phyloP scores from a whole-genome alignment of 2,329 filamentous ascomycete species.

The Aschersonia sp. region DNA sequence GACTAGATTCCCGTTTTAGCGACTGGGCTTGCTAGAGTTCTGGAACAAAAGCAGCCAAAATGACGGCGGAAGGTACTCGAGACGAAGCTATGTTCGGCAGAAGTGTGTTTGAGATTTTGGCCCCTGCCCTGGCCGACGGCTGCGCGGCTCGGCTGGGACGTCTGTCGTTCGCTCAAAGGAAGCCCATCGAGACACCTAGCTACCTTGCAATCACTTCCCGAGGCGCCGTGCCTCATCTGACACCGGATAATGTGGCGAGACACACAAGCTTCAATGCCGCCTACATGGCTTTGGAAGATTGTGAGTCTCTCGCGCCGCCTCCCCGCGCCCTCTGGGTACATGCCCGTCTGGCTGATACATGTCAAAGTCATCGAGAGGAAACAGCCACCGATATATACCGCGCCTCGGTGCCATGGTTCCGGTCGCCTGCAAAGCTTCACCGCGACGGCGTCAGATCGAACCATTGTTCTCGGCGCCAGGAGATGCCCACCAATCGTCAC shows the following conservation, averaged over 20 bases:
- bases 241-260: constrained; percentile 64
- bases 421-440: constrained; percentile 64
- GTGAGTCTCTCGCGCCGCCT: constrained; percentile 35
- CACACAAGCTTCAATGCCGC: constrained; percentile 52
- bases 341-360: not conserved
- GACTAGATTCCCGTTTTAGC: no score
- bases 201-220: constrained; percentile 71
- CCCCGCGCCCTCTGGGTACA: not conserved
- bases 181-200: constrained; percentile 65
- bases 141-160: constrained; percentile 50
- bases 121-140: constrained; percentile 21
- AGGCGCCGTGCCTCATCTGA: constrained; percentile 74
- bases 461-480: constrained; percentile 63
- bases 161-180: constrained; percentile 46
- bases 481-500: constrained; percentile 61
- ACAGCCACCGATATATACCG: constrained; percentile 33
- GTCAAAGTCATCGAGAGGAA: constrained; percentile 38
- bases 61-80: constrained; percentile 11
- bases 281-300: constrained; percentile 84
- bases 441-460: constrained; percentile 47
- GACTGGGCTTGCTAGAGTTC: no score
- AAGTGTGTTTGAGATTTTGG: constrained; percentile 31
- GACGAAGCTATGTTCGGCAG: constrained; percentile 11
- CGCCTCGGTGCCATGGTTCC: constrained; percentile 16
- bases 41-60: constrained; percentile 8